Conservation (phyloP, 2,329 filamentous ascomycete genomes). For the Stachybotrys echinatus region DNA sequence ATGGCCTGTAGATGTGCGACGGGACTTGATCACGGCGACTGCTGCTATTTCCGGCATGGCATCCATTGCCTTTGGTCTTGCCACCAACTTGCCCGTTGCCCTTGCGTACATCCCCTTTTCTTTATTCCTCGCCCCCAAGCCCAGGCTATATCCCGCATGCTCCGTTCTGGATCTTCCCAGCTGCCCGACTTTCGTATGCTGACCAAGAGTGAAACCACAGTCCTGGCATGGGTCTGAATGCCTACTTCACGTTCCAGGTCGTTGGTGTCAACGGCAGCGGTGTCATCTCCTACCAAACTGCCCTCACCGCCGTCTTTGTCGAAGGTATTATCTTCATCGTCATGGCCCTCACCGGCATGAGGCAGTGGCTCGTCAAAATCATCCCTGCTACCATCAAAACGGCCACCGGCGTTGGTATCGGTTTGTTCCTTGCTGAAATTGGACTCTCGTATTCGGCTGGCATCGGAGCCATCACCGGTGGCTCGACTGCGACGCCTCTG, state of each 20-base stretch:
- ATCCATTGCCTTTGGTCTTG: constrained; percentile 70
- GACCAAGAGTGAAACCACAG: constrained; percentile 25
- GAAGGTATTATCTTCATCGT: constrained; percentile 61
- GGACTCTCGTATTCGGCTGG: constrained; percentile 73
- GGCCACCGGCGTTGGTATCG: constrained; percentile 60
- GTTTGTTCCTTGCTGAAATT: constrained; percentile 58
- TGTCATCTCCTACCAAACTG: constrained; percentile 51
- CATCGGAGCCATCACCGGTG: constrained; percentile 76
- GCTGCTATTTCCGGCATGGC: constrained; percentile 73
- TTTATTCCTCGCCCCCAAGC: background rate
- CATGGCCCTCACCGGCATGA: constrained; percentile 61
- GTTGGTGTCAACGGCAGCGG: constrained; percentile 56
- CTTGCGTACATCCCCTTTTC: constrained; percentile 22
- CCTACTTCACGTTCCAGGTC: constrained; percentile 63
- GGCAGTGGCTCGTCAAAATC: constrained; percentile 65
- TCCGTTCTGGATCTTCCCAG: too few relatives aligned
- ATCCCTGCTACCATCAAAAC: constrained; percentile 62
- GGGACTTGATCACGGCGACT: constrained; percentile 77
- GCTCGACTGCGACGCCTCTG: constrained; percentile 59
- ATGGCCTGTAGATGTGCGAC: constrained; percentile 48
- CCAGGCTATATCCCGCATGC: too few relatives aligned
- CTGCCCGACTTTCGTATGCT: too few relatives aligned
- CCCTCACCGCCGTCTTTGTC: constrained; percentile 59
- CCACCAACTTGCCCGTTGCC: constrained; percentile 68
- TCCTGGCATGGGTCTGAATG: constrained; percentile 63